A percentile compares a stretch with the other conserved stretches of the same genome.
Evolutionary conservation across 768 basidiomycete genomes (phyloP).

Genomic region (Hygrocybe punicea): DNA sequence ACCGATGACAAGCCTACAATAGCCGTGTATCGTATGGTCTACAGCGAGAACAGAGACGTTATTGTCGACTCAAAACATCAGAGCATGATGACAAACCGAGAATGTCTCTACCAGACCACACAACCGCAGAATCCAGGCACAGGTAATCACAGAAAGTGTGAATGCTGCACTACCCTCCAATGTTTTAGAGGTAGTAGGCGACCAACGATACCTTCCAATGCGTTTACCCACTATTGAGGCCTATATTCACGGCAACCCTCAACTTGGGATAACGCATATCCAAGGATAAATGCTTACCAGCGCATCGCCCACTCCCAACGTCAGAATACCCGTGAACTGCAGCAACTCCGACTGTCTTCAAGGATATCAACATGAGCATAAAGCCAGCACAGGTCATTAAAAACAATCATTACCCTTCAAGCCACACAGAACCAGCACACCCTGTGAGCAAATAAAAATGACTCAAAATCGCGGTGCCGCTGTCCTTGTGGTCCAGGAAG

Average conservation of each 20-base stretch:
- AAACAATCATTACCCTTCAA: constrained; percentile 72
- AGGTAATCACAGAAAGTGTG: constrained; percentile 61
- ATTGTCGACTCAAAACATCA: background rate
- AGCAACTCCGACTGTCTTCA: constrained; percentile 43
- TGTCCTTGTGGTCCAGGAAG: constrained; percentile 92
- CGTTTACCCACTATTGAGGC: constrained; percentile 91
- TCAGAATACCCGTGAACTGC: constrained; percentile 81
- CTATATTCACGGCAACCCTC: constrained; percentile 35
- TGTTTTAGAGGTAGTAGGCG: constrained; percentile 79
- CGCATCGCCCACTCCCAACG: constrained; percentile 91
- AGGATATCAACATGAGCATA: background rate
- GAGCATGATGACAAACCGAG: constrained; percentile 53
- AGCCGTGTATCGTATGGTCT: constrained; percentile 66
- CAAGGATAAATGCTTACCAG: constrained; percentile 50
- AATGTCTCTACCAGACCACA: constrained; percentile 69
- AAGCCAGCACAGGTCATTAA: too few species aligned
- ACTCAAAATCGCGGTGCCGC: constrained; percentile 92
- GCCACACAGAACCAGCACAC: constrained; percentile 91
- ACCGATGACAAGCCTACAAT: constrained; percentile 64
- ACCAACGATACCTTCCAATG: constrained; percentile 80
- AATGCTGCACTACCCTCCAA: constrained; percentile 89
- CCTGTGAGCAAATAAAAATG: constrained; percentile 97
- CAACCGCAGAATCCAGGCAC: constrained; percentile 68
- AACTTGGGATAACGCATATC: background rate
- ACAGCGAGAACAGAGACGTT: constrained; percentile 9